Conservation (phyloP, 2,329 filamentous ascomycete species). For the Botrytis fragariae region DNA sequence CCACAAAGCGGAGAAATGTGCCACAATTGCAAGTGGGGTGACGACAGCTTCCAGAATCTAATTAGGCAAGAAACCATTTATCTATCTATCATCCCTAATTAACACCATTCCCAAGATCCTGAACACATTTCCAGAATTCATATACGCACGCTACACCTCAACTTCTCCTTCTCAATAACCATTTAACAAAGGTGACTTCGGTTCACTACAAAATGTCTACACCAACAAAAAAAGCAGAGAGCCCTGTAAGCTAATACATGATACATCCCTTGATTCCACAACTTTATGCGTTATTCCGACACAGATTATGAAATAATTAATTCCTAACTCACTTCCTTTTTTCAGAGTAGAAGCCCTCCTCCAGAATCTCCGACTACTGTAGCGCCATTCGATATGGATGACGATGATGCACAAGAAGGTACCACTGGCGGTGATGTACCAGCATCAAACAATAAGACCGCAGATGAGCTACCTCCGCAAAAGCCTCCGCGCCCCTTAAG, state of each 20-base stretch:
- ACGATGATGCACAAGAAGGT: conserved; percentile 66
- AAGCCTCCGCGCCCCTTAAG: conserved; percentile 84
- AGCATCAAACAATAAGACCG: conserved; percentile 43
- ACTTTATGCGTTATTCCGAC: conserved; percentile 16
- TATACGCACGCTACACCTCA: neutral
- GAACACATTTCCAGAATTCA: neutral
- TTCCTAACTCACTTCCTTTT: conserved; percentile 4
- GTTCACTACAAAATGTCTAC: conserved; percentile 21
- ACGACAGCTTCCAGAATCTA: conserved; percentile 8
- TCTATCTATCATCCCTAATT: conserved; percentile 9
- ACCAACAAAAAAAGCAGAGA: conserved; percentile 21
- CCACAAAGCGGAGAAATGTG: conserved; percentile 8
- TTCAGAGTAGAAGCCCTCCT: conserved; percentile 14
- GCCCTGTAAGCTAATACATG: conserved; percentile 15
- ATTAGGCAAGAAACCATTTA: neutral
- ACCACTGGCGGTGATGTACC: conserved; percentile 48
- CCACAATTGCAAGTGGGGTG: conserved; percentile 12
- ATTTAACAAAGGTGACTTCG: neutral
- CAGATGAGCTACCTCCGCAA: conserved; percentile 53
- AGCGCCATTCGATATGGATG: conserved; percentile 64
- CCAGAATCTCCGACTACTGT: conserved; percentile 65
- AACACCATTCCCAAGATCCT: neutral
- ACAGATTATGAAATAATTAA: conserved; percentile 2
- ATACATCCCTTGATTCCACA: conserved; percentile 10
- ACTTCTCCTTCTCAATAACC: neutral